phyloP scores from a whole-genome alignment of 306 rosid genomes.

The Pterocarpus macrocarpus region DNA sequence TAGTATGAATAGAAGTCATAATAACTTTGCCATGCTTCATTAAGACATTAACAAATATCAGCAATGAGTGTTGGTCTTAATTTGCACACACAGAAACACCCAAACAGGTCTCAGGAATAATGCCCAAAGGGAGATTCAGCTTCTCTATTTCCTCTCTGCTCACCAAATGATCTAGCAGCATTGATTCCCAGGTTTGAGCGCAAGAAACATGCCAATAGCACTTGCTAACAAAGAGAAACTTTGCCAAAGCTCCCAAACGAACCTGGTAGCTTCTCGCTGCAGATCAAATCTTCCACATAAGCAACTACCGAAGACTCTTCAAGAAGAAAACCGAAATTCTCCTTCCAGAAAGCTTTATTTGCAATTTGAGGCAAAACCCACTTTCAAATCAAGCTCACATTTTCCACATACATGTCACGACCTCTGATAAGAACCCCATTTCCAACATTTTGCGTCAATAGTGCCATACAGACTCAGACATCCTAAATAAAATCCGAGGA shows the following conservation, averaged over 20 bases:
- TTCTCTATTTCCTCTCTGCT: neutral
- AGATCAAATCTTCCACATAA: too few relatives aligned
- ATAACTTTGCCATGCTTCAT: neutral
- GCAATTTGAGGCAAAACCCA: too few relatives aligned
- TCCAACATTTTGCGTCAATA: neutral
- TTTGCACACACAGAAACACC: neutral
- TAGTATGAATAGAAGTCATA: neutral
- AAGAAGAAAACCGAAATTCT: too few relatives aligned
- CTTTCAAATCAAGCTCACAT: neutral
- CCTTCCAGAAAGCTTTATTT: too few relatives aligned
- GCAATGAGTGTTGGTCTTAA: neutral
- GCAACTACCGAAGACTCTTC: too few relatives aligned
- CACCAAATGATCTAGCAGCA: neutral
- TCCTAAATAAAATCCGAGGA: neutral
- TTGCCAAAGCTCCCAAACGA: too few relatives aligned
- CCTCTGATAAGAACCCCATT: neutral
- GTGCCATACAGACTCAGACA: slow-evolving; percentile 24
- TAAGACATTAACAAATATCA: too few relatives aligned
- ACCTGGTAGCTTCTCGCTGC: too few relatives aligned
- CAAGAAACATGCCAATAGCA: too few relatives aligned
- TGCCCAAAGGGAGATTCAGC: neutral
- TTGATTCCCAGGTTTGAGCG: neutral
- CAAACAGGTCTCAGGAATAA: neutral
- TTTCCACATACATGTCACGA: neutral
- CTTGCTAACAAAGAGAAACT: too few relatives aligned